Base-by-base conservation (phyloP, 148 eudicot genomes). In the Spergularia marina region DNA sequence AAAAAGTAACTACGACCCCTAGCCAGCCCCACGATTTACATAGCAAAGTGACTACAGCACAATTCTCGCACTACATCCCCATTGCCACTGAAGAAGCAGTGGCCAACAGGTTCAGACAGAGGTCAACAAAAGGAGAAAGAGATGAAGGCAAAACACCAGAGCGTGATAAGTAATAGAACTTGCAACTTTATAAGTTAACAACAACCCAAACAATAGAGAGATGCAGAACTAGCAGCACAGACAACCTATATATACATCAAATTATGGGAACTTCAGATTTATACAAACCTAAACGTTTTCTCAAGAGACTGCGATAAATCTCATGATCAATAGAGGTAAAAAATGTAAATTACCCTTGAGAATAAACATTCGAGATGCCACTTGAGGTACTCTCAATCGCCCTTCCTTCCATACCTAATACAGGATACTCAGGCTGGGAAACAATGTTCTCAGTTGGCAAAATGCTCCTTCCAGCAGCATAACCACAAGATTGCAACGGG, bases 271-370 rank as follows among this genome's bases (percentile, higher is more conserved):
- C 72, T 18, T 68, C 72, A 21, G 21, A 36, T 52, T 23, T n/a
- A 51, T 52, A 17, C 7, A 4, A 68, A 16, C 25, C 71, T 23
- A 54, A 20, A 39, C 6, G 12, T 6, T 11, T 21, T 63, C 17
- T 20, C 68, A 40, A 4, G 49, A 44, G 10, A 10, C 7, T 12
- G 68, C 25, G 36, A 61, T 2, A 76, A 56, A 15, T 25, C 3
- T 4, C 39, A 36, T 6, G 3, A 17, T 49, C 25, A 11, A 57
- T 34, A 11, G 73, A 60, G 5, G 3, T 12, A 53, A 70, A 9
- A 70, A 25, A 63, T 65, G 34, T 12, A 65, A 21, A 71, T 85
- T 79, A 95, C 99, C 94, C 84, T 79, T 90, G 96, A 69, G 97
- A 92, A 73, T 88, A 92, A 15, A 82, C 81, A 79, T 72, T 77